Conservation (phyloP, 345 rosid genomes). For the Euphorbia tirucalli region DNA sequence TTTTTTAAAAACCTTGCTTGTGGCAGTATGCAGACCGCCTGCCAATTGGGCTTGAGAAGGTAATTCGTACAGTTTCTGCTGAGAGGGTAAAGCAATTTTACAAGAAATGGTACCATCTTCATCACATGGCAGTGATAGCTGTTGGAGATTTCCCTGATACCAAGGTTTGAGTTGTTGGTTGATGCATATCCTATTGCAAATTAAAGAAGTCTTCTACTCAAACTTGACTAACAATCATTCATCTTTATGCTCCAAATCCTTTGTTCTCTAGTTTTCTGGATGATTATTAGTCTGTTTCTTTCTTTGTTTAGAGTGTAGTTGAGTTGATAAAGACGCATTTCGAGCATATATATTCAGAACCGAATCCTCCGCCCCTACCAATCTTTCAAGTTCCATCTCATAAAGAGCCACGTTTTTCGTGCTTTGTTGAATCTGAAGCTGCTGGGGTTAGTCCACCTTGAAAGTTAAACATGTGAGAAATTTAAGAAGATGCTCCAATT, state of each 20-base stretch:
- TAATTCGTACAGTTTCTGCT: conserved; percentile 74
- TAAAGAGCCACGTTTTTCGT: conserved; percentile 68
- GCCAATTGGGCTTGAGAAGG: conserved; percentile 89
- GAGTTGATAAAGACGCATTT: conserved; percentile 79
- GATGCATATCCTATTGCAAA: conserved; percentile 9
- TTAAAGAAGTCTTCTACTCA: background rate
- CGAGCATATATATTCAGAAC: conserved; percentile 47
- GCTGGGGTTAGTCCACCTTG: conserved; percentile 63
- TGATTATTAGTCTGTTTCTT: conserved; percentile 9
- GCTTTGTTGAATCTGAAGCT: conserved; percentile 89
- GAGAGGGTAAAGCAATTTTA: conserved; percentile 73
- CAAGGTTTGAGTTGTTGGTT: conserved; percentile 47
- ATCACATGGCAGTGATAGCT: conserved; percentile 87
- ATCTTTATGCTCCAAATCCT: background rate
- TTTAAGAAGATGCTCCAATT: background rate
- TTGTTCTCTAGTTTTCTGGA: conserved; percentile 12
- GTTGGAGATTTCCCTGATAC: conserved; percentile 93
- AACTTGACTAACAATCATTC: conserved; percentile 21
- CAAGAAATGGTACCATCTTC: conserved; percentile 75
- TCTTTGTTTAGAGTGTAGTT: conserved; percentile 59
- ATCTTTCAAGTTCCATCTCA: conserved; percentile 73
- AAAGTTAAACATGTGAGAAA: conserved; percentile 4
- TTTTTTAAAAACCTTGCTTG: conserved; percentile 13
- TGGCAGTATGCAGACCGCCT: conserved; percentile 90
- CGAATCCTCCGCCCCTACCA: conserved; percentile 48